Conservation (phyloP, 805 yeast species). For the Suhomyces pyralidae region DNA sequence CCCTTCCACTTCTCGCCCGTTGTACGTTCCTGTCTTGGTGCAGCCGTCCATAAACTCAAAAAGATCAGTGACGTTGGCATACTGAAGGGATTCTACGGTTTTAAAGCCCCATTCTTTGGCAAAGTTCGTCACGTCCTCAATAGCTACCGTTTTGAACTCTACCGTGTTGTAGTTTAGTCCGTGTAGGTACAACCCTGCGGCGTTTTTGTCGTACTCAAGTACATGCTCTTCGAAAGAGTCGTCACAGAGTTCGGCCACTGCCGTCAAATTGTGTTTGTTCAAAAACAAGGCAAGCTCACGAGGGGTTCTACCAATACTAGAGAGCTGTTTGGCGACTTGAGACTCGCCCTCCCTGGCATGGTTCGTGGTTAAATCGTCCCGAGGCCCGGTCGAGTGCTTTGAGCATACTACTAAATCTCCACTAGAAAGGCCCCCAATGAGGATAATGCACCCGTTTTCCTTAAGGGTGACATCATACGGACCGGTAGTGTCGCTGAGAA, state of each 20-base stretch:
- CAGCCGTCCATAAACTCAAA: slow-evolving; percentile 52
- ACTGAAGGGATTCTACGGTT: slow-evolving; percentile 46
- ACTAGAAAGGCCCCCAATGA: slow-evolving; percentile 71
- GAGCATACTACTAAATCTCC: slow-evolving; percentile 85
- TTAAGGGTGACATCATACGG: slow-evolving; percentile 81
- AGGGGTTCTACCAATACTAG: slow-evolving; percentile 32
- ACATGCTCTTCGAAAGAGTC: slow-evolving; percentile 94
- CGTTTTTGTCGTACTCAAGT: slow-evolving; percentile 60
- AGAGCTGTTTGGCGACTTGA: slow-evolving; percentile 55
- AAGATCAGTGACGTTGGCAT: slow-evolving; percentile 40
- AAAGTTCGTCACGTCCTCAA: slow-evolving; percentile 57
- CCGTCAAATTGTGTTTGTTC: slow-evolving; percentile 58
- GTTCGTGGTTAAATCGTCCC: slow-evolving; percentile 51
- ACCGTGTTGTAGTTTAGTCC: slow-evolving; percentile 76
- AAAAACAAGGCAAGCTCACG: slow-evolving; percentile 56
- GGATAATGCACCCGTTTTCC: slow-evolving; percentile 91
- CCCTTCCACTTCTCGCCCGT: slow-evolving; percentile 81
- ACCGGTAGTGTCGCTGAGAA: slow-evolving; percentile 53
- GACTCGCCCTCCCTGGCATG: slow-evolving; percentile 75
- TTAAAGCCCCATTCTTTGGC: slow-evolving; percentile 70
- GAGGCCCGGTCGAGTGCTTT: slow-evolving; percentile 80
- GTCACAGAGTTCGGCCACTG: slow-evolving; percentile 91
- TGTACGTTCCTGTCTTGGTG: slow-evolving; percentile 65
- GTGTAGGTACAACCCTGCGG: slow-evolving; percentile 83
- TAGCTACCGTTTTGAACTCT: slow-evolving; percentile 61